Percentiles rank a stretch among this genome's conserved stretches.
Evolutionary conservation across 345 rosid species (phyloP).

Genomic region (Durio zibethinus): DNA sequence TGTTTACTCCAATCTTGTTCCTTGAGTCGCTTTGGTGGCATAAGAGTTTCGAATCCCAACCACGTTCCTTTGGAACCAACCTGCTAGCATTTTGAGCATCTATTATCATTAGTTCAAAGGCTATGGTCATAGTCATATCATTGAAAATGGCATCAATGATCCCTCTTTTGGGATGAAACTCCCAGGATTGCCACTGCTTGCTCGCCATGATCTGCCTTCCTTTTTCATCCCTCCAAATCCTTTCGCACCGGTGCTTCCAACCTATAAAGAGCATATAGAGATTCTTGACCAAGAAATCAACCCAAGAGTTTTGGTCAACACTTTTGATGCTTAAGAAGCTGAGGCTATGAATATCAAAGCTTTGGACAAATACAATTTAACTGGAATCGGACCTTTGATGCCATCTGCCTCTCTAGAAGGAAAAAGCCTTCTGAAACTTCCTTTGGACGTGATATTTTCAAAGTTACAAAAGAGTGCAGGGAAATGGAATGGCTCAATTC

Average conservation of each 20-base stretch:
- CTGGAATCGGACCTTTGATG: constrained; percentile 53
- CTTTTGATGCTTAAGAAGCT: constrained; percentile 50
- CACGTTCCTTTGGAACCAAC: too few relatives aligned
- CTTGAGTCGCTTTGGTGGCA: constrained; percentile 55
- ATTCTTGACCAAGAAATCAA: constrained; percentile 30
- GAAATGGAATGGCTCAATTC: constrained; percentile 33
- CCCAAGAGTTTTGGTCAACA: constrained; percentile 56
- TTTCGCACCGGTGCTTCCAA: not conserved
- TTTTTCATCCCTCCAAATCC: constrained; percentile 26
- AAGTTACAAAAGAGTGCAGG: constrained; percentile 20
- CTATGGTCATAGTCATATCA: constrained; percentile 24
- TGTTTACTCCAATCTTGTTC: constrained; percentile 49
- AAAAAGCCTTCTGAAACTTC: constrained; percentile 22
- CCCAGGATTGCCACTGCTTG: constrained; percentile 53
- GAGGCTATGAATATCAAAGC: constrained; percentile 45
- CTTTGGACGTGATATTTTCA: constrained; percentile 32
- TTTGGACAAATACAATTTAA: constrained; percentile 20
- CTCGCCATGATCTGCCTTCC: constrained; percentile 34
- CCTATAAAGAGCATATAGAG: constrained; percentile 32
- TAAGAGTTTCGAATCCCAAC: constrained; percentile 31
- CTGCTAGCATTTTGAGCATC: too few relatives aligned
- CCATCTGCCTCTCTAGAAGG: constrained; percentile 38
- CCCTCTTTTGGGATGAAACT: constrained; percentile 27
- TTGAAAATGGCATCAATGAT: constrained; percentile 6
- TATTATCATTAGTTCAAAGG: too few relatives aligned